Base-by-base conservation (phyloP, 2,329 filamentous ascomycete species). In the Botryotinia globosa region DNA sequence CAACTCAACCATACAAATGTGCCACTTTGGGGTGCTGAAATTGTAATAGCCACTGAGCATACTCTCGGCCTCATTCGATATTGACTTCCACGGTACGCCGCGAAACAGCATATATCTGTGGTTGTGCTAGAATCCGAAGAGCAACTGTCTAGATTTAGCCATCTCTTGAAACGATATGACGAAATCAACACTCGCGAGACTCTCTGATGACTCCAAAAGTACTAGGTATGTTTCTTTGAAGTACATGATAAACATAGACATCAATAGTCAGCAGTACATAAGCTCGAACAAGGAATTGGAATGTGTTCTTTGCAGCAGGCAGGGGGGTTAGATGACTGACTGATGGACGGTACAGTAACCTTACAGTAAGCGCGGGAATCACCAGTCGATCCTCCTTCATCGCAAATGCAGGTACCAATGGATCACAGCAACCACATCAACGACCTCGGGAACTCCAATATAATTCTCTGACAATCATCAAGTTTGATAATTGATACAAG, bases 361-460 rank as follows among this genome's bases (percentile, higher is more conserved):
- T n/a, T 37, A 70, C 68, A 64, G 58, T 71, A 65, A 71, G 69
- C 69, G 65, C 69, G 58, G 58, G 42, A 63, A 71, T 42, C 42
- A 64, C 20, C 10, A 32, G 42, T n/a, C 34, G n/a, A 71, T 71
- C 59, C 68, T 72, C 42, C 62, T 34, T 71, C 61, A 34, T 71
- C 37, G 44, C 59, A 45, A 67, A 72, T 72, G 69, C 69, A 67
- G 69, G 69, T 67, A 72, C 69, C 37, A 25, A 54, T 18, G n/a
- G 8, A 66, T 39, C 9, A 18, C 6, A 54, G 16, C 64, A 67
- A n/a, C 29, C 34, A 20, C 25, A 29, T 54, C 16, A 54, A 54
- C 25, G n/a, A n/a, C n/a, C n/a, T n/a, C n/a, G n/a, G n/a, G n/a
- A 14, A 39, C 9, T n/a, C 6, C 18, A 34, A 45, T 32, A 22